Percentiles rank a stretch among this genome's conserved stretches.
Conservation (phyloP, 805 yeast species). For the Metschnikowia reukaufii region DNA sequence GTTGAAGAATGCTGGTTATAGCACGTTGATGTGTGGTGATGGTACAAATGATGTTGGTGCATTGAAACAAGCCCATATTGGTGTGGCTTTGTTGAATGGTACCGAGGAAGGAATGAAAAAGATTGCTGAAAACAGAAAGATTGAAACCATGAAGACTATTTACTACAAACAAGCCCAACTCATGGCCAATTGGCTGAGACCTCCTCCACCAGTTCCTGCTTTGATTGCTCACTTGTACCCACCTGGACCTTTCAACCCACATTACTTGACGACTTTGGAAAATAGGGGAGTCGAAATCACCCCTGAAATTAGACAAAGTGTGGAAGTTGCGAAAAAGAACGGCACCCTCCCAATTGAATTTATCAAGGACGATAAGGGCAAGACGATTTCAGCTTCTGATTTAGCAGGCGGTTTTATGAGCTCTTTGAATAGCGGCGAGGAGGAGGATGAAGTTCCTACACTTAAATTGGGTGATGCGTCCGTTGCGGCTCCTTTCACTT, state of each 20-base stretch:
- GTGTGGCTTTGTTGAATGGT: slow-evolving; percentile 96
- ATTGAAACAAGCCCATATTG: slow-evolving; percentile 95
- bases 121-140: slow-evolving; percentile 74
- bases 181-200: slow-evolving; percentile 78
- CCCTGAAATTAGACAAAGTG: slow-evolving; percentile 65
- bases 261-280: slow-evolving; percentile 82
- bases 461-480: slow-evolving; percentile 97
- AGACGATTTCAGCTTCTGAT: slow-evolving; percentile 18
- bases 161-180: slow-evolving; percentile 84
- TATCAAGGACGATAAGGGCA: slow-evolving; percentile 21
- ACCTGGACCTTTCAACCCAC: slow-evolving; percentile 90
- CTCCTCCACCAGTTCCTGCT: slow-evolving; percentile 79
- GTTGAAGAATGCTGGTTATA: slow-evolving; percentile 84
- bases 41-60: slow-evolving; percentile 99
- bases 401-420: slow-evolving; percentile 65
- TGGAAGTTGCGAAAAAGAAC: slow-evolving; percentile 48
- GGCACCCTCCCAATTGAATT: slow-evolving; percentile 27
- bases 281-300: slow-evolving; percentile 78
- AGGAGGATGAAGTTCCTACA: slow-evolving; percentile 82
- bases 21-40: slow-evolving; percentile 98
- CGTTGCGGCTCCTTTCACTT: slow-evolving; percentile 98
- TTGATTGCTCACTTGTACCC: slow-evolving; percentile 94
- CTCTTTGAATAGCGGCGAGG: slow-evolving; percentile 54
- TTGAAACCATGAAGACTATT: slow-evolving; percentile 60
- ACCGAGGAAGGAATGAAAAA: slow-evolving; percentile 92